Percentiles rank a stretch among this genome's conserved stretches.
phyloP scores from a whole-genome alignment of 352 stramenopile species.

The Elongisporangium undulatum region DNA sequence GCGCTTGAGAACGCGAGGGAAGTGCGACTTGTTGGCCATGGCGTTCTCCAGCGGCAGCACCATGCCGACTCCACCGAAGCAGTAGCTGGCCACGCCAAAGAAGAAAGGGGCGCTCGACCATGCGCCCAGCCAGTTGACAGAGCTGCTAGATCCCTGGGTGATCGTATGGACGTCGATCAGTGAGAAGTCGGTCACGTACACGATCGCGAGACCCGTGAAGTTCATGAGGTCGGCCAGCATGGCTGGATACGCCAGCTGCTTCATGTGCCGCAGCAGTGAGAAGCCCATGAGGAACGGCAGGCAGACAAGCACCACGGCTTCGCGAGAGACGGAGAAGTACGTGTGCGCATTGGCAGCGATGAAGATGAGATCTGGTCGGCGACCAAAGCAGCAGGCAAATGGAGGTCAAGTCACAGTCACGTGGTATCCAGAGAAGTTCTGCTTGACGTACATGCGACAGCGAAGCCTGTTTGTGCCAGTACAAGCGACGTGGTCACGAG shows the following conservation, averaged over 20 bases:
- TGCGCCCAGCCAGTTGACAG: conserved; percentile 30
- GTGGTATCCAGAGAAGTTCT: neutral
- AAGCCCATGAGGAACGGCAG: conserved; percentile 36
- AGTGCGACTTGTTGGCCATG: conserved; percentile 46
- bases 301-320: conserved; percentile 22
- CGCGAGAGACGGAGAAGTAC: conserved; percentile 30
- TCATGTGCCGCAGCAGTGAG: conserved; percentile 64
- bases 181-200: conserved; percentile 66
- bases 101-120: conserved; percentile 61
- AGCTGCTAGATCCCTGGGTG: conserved; percentile 8
- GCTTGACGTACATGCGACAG: conserved; percentile 38
- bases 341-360: conserved; percentile 69
- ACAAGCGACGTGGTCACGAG: conserved; percentile 66
- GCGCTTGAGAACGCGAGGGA: conserved; percentile 41
- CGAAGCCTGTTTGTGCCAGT: conserved; percentile 61
- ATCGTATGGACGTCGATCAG: conserved; percentile 21
- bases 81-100: conserved; percentile 73
- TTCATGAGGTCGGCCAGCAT: conserved; percentile 73
- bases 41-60: conserved; percentile 65
- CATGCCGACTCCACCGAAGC: conserved; percentile 72
- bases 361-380: conserved; percentile 63
- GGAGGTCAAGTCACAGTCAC: neutral
- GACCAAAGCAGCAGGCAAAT: neutral
- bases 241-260: conserved; percentile 65
- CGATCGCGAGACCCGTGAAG: conserved; percentile 57